A percentile compares a stretch with the other conserved stretches of the same genome.
Conservation (phyloP, 1,284 basidiomycete species). For the Leccinum subspadiceum region DNA sequence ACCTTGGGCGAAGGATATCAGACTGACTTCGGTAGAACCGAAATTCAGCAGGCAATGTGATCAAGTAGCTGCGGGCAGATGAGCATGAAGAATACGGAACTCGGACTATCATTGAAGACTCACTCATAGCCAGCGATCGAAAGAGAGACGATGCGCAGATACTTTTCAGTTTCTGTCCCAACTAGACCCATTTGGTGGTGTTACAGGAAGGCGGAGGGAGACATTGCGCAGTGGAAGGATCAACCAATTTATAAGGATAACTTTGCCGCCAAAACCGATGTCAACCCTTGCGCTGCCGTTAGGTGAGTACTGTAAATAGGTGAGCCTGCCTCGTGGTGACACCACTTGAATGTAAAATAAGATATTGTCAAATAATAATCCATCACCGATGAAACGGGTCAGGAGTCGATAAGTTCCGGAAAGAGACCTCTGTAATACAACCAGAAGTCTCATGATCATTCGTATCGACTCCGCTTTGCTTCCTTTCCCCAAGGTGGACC, state of each 20-base stretch:
- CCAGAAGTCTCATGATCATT: background rate
- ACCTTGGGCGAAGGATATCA: slow-evolving; percentile 31
- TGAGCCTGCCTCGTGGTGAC: background rate
- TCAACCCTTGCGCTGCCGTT: slow-evolving; percentile 18
- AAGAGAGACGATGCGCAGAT: slow-evolving; percentile 31
- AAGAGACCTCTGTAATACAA: background rate
- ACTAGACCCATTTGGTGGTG: slow-evolving; percentile 17
- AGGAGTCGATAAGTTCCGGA: background rate
- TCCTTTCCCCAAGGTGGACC: background rate
- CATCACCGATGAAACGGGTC: slow-evolving; percentile 6
- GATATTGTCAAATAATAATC: slow-evolving; percentile 1
- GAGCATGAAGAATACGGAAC: background rate
- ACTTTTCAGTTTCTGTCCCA: slow-evolving; percentile 27
- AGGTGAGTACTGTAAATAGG: slow-evolving; percentile 7
- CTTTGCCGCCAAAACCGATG: background rate
- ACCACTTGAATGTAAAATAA: background rate
- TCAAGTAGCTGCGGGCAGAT: slow-evolving; percentile 33
- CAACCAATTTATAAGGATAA: slow-evolving; percentile 18
- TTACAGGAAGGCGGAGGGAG: background rate
- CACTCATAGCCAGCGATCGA: slow-evolving; percentile 35
- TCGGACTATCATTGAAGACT: slow-evolving; percentile 1
- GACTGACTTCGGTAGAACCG: slow-evolving; percentile 40
- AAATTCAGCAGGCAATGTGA: slow-evolving; percentile 41
- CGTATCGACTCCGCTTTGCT: background rate
- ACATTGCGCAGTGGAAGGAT: background rate